Conservation (phyloP, 306 rosid species). For the Malus sieversii region DNA sequence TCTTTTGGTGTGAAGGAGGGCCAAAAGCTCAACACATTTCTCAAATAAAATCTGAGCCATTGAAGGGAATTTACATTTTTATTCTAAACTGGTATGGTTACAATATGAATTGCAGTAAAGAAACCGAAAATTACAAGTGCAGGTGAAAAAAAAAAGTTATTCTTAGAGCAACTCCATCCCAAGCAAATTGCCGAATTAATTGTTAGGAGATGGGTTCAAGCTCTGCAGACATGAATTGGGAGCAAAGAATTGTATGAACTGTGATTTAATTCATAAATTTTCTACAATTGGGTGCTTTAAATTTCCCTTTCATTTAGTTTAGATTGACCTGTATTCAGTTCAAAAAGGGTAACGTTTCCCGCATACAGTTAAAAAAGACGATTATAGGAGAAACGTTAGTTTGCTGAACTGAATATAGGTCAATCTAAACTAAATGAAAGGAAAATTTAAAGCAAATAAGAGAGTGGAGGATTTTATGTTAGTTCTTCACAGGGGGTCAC, state of each 20-base stretch:
- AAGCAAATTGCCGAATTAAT: too few relatives aligned
- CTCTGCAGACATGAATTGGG: not conserved
- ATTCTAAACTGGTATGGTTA: conserved; percentile 17
- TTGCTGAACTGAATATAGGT: not conserved
- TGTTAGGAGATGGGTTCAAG: conserved; percentile 28
- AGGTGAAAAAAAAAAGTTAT: not conserved
- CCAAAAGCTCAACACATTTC: not conserved
- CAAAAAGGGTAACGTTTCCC: too few relatives aligned
- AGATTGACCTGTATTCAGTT: too few relatives aligned
- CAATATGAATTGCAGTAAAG: conserved; percentile 18
- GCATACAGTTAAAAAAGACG: too few relatives aligned
- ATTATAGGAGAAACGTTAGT: not conserved
- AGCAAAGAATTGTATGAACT: conserved; percentile 4
- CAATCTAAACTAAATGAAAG: not conserved
- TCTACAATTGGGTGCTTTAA: conserved; percentile 56
- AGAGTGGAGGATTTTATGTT: conserved; percentile 38
- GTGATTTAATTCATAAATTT: conserved; percentile 68
- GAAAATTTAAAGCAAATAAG: not conserved
- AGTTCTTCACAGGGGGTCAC: conserved; percentile 87
- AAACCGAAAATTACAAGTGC: not conserved
- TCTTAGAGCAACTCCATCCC: too few relatives aligned
- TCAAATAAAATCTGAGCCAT: not conserved
- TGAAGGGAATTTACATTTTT: conserved; percentile 11
- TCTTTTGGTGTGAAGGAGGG: not conserved
- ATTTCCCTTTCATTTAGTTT: too few relatives aligned